These are phyloP conservation scores for Toxicodendron radicans DNA, from an alignment of 345 rosid species.

Conservation along the genomic window DNA sequence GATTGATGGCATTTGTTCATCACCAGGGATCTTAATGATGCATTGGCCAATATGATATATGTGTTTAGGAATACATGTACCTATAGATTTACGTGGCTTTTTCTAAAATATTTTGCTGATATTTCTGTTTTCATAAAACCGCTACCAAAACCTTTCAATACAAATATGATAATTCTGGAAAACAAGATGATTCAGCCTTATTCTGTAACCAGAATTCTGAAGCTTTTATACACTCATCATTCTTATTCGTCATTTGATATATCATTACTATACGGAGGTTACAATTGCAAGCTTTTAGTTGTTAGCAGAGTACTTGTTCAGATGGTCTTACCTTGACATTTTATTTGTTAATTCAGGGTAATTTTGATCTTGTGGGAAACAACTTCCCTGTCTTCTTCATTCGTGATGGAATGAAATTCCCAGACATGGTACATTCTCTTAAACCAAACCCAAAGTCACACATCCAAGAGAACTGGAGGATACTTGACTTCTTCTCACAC, in stretches of 20 bases:
- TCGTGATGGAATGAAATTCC: slow-evolving; percentile 97
- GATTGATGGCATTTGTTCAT: neutral
- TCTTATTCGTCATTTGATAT: neutral
- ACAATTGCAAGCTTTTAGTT: neutral
- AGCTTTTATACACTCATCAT: neutral
- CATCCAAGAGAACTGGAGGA: slow-evolving; percentile 96
- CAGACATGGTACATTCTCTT: slow-evolving; percentile 88
- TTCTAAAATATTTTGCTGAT: no score
- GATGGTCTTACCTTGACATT: neutral
- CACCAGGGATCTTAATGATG: neutral
- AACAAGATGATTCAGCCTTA: neutral
- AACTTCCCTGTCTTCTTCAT: slow-evolving; percentile 94
- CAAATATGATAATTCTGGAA: neutral
- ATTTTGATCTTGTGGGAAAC: slow-evolving; percentile 98
- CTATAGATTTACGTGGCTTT: neutral
- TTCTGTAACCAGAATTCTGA: neutral
- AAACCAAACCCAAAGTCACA: slow-evolving; percentile 98
- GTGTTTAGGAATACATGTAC: neutral
- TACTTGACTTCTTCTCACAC: slow-evolving; percentile 90
- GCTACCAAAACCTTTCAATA: neutral
- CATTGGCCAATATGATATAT: neutral
- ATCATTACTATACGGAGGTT: neutral
- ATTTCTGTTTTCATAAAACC: neutral
- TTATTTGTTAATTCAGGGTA: slow-evolving; percentile 58
- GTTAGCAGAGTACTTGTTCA: slow-evolving; percentile 5